These are phyloP conservation scores for Mycena galopus DNA, from an alignment of 768 basidiomycete species.

Conservation along the genomic window DNA sequence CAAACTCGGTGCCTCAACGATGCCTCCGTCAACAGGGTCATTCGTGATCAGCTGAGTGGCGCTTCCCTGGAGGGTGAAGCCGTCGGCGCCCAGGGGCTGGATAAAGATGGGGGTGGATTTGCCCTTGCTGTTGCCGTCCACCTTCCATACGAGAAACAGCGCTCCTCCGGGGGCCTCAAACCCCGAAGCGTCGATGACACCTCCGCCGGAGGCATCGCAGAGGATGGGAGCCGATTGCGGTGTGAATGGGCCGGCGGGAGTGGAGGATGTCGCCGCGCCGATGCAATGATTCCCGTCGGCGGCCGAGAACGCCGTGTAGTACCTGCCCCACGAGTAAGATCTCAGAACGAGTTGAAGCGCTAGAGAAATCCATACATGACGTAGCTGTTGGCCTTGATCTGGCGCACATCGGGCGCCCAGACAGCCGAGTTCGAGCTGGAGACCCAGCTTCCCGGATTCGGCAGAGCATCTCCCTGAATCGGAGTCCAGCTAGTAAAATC, in stretches of 20 bases:
- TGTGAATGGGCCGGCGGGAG: neutral
- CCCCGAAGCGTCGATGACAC: neutral
- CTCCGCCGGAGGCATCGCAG: neutral
- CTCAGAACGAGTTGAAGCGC: neutral
- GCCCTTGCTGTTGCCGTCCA: neutral
- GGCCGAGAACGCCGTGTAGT: neutral
- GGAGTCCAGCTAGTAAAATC: neutral
- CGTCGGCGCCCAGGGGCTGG: neutral
- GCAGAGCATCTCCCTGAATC: neutral
- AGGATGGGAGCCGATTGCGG: neutral
- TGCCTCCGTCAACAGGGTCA: neutral
- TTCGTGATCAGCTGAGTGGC: neutral
- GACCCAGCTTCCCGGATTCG: neutral
- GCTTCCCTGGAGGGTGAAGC: neutral
- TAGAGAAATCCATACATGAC: neutral
- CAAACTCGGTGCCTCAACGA: constrained; percentile 2
- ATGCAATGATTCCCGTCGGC: constrained; percentile 1
- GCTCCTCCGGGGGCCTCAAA: neutral
- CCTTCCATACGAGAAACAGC: neutral
- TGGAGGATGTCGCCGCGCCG: neutral
- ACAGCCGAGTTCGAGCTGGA: neutral
- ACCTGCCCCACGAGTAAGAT: neutral
- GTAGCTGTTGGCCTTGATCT: neutral
- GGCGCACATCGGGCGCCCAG: neutral
- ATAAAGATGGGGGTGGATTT: neutral